Conservation (phyloP, 2,329 filamentous ascomycete species). For the Sclerotiophoma versabilis region DNA sequence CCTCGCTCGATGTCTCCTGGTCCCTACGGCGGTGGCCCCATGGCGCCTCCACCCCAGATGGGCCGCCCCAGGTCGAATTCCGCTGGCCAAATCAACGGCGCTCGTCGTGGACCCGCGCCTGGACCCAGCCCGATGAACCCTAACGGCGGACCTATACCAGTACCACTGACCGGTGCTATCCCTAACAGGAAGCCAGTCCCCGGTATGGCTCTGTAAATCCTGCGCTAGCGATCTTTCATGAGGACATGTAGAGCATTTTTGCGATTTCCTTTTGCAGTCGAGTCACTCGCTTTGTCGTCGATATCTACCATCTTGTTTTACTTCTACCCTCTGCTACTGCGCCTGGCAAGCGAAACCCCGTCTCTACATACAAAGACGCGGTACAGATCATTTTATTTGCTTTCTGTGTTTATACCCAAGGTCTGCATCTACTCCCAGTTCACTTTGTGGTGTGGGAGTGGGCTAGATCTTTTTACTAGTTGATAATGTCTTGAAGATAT, state of each 20-base stretch:
- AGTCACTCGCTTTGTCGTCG: conserved; percentile 13
- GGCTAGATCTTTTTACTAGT: conserved; percentile 17
- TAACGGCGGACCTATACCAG: conserved; percentile 4
- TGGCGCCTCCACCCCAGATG: conserved; percentile 41
- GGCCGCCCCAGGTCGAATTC: conserved; percentile 49
- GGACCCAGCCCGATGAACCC: conserved; percentile 48
- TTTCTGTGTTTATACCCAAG: conserved; percentile 31
- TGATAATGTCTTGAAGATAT: conserved; percentile 40
- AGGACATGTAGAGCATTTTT: conserved; percentile 28
- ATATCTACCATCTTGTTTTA: conserved; percentile 19
- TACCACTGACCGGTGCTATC: conserved; percentile 26
- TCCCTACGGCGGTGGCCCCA: conserved; percentile 47
- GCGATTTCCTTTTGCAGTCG: conserved; percentile 15
- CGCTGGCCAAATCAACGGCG: conserved; percentile 38
- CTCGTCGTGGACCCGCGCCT: conserved; percentile 39
- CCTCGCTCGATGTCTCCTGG: conserved; percentile 51
- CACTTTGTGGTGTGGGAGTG: not conserved
- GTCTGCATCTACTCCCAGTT: not conserved
- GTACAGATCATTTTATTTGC: conserved; percentile 13
- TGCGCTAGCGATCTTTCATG: conserved; percentile 26
- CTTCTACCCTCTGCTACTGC: conserved; percentile 12
- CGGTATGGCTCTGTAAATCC: conserved; percentile 52
- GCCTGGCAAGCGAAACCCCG: conserved; percentile 4
- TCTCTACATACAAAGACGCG: not conserved
- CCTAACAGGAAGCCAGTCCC: conserved; percentile 57